Conservation (phyloP, 179 eudicot species). For the Pouteria campechiana region DNA sequence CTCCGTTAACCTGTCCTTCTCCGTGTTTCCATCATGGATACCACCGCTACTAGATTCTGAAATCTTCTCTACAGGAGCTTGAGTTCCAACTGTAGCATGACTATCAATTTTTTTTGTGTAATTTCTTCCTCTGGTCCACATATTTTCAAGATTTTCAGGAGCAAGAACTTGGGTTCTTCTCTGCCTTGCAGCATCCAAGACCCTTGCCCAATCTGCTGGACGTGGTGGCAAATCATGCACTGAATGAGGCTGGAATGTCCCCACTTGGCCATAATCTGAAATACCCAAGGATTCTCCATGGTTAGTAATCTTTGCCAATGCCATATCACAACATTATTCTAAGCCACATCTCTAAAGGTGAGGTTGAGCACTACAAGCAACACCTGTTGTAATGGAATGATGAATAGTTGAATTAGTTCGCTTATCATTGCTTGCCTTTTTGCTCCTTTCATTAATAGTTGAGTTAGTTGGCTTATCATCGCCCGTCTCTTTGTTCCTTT, state of each 20-base stretch:
- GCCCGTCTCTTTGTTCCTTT: conserved; percentile 28
- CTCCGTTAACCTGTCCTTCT: conserved; percentile 7
- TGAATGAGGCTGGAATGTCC: conserved; percentile 15
- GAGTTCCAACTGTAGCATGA: conserved; percentile 29
- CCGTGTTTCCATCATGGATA: conserved; percentile 6
- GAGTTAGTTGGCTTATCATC: conserved; percentile 34
- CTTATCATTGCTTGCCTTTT: conserved; percentile 33
- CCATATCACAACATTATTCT: too few species aligned
- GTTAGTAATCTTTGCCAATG: conserved; percentile 14
- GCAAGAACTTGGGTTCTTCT: conserved; percentile 90
- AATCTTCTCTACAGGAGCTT: conserved; percentile 18
- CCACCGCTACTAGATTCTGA: conserved; percentile 1
- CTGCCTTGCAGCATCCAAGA: conserved; percentile 85
- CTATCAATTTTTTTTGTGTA: conserved; percentile 61
- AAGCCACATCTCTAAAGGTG: too few species aligned
- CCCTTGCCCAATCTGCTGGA: conserved; percentile 79
- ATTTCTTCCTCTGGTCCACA: conserved; percentile 96
- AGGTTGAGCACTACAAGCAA: conserved; percentile 18
- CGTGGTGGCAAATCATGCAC: conserved; percentile 36
- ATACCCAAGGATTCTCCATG: conserved; percentile 20
- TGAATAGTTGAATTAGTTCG: conserved; percentile 31
- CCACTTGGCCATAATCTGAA: too few species aligned
- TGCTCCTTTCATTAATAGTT: conserved; percentile 26
- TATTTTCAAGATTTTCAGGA: conserved; percentile 96
- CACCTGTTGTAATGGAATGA: conserved; percentile 18